Evolutionary conservation across 352 stramenopile species (phyloP).

Genomic region (Pythium diclinum): DNA sequence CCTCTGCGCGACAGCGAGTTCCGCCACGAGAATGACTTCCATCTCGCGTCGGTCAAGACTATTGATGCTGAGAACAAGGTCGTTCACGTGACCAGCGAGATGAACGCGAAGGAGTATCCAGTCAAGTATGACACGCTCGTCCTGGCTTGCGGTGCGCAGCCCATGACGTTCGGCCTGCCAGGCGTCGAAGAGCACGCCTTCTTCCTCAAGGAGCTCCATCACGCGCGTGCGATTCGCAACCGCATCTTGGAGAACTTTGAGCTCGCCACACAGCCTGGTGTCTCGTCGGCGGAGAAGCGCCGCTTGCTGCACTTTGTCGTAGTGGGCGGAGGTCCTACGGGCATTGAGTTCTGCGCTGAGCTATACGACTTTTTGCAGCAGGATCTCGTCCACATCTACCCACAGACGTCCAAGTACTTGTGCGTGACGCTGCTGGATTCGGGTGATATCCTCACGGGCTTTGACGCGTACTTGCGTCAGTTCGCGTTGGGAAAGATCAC

Average conservation of each 20-base stretch:
- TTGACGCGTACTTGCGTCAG: constrained; percentile 62
- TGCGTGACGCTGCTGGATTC: constrained; percentile 70
- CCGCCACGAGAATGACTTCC: constrained; percentile 70
- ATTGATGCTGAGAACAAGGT: constrained; percentile 81
- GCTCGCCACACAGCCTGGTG: constrained; percentile 84
- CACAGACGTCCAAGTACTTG: constrained; percentile 67
- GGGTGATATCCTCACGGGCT: constrained; percentile 68
- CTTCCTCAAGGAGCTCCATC: constrained; percentile 97
- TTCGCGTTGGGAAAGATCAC: constrained; percentile 78
- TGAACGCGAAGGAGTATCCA: constrained; percentile 58
- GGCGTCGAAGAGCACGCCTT: constrained; percentile 92
- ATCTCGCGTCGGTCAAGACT: constrained; percentile 61
- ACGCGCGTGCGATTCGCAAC: constrained; percentile 87
- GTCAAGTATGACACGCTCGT: constrained; percentile 94
- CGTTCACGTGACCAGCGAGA: constrained; percentile 66
- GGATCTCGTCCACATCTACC: constrained; percentile 88
- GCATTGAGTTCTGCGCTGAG: constrained; percentile 95
- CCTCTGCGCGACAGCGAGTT: constrained; percentile 88
- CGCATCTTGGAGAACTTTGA: constrained; percentile 93
- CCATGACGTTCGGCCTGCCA: constrained; percentile 93
- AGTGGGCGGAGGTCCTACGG: constrained; percentile 94
- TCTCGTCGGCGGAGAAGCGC: constrained; percentile 82
- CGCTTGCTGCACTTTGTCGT: constrained; percentile 97
- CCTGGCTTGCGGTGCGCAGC: constrained; percentile 90
- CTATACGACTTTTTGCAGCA: constrained; percentile 92